Percentiles rank a stretch among this genome's conserved stretches.
phyloP scores from a whole-genome alignment of 192 early-diverging fungal species.

The Rhizoclosmatium sp. region DNA sequence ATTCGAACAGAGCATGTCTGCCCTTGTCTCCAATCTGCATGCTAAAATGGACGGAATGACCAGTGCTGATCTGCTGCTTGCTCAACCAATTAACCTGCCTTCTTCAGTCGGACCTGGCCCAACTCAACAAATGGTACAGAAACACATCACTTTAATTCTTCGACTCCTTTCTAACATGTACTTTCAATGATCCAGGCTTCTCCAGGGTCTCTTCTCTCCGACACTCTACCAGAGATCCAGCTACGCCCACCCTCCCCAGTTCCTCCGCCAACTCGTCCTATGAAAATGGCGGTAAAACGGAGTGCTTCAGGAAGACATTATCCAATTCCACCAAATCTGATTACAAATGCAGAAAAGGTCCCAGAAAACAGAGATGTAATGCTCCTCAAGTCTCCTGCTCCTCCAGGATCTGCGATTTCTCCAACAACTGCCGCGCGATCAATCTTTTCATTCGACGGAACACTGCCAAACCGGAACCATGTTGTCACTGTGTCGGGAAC shows the following conservation, averaged over 20 bases:
- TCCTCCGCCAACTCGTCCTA: not conserved
- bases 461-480: not conserved
- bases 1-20: conserved; percentile 35
- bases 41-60: conserved; percentile 13
- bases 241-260: not conserved
- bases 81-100: too few species aligned
- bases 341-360: not conserved
- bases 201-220: too few species aligned
- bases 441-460: conserved; percentile 17
- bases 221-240: too few species aligned
- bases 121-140: too few species aligned
- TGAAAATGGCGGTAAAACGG: not conserved
- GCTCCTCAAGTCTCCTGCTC: conserved; percentile 3
- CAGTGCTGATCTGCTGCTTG: too few species aligned
- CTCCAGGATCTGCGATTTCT: not conserved
- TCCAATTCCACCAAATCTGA: not conserved
- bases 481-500: not conserved
- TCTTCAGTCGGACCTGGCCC: too few species aligned
- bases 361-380: not conserved
- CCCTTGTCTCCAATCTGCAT: conserved; percentile 25
- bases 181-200: too few species aligned
- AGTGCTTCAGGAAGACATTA: not conserved
- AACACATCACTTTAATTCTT: too few species aligned
- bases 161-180: too few species aligned
- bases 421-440: conserved; percentile 15